These are phyloP conservation scores for Plasmodium berghei DNA, from an alignment of 169 alveolate genomes.

Conservation along the genomic window DNA sequence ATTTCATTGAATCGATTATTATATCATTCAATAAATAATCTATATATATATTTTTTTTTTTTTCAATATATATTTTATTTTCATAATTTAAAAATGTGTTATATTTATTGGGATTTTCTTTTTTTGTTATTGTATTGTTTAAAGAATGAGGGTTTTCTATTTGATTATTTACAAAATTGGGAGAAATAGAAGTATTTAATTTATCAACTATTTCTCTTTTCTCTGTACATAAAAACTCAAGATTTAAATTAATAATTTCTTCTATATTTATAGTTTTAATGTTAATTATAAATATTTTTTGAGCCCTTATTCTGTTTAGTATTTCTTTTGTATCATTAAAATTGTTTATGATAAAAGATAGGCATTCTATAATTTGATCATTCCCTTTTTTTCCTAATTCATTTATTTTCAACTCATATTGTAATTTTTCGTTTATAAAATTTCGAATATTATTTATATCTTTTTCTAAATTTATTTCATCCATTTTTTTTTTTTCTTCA, in stretches of 20 bases:
- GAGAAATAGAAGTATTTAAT: too few relatives aligned
- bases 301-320: conserved; percentile 2
- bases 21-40: conserved; percentile 2
- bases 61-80: not conserved
- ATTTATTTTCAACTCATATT: conserved; percentile 16
- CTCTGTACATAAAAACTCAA: not conserved
- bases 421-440: conserved; percentile 8
- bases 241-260: conserved; percentile 36
- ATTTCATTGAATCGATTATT: conserved; percentile 34
- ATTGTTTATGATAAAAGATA: conserved; percentile 13
- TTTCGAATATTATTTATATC: conserved; percentile 6
- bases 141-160: not conserved
- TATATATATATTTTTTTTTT: not conserved
- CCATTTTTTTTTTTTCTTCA: not conserved
- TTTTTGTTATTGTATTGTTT: too few relatives aligned
- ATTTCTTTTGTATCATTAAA: conserved; percentile 42
- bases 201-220: not conserved
- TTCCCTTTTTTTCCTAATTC: not conserved
- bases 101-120: too few relatives aligned
- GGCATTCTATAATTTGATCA: not conserved
- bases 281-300: conserved; percentile 52
- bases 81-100: too few relatives aligned
- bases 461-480: not conserved
- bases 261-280: conserved; percentile 49
- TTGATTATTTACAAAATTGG: not conserved